A percentile compares a stretch with the other conserved stretches of the same genome.
phyloP scores from a whole-genome alignment of 2,329 filamentous ascomycete genomes.

The Ceratocystis ficicola region DNA sequence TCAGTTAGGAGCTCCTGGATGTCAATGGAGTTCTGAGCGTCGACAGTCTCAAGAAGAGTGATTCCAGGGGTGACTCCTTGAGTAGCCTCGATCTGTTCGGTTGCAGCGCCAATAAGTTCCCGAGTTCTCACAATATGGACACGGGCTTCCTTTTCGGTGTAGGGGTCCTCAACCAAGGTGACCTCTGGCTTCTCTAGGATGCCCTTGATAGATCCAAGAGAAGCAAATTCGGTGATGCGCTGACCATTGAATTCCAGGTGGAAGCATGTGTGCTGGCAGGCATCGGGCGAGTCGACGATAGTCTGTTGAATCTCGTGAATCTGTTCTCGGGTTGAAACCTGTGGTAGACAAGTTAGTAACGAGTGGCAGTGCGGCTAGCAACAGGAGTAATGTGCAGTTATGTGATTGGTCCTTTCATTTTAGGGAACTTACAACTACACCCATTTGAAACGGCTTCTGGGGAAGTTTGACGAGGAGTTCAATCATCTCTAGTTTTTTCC shows the following conservation, averaged over 20 bases:
- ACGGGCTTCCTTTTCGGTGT: constrained; percentile 95
- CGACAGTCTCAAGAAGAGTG: constrained; percentile 74
- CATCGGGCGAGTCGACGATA: constrained; percentile 82
- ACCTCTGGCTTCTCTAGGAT: constrained; percentile 68
- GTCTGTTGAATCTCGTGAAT: constrained; percentile 95
- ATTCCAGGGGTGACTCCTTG: constrained; percentile 75
- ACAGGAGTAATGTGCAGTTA: neutral
- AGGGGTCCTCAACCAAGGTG: constrained; percentile 79
- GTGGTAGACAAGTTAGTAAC: constrained; percentile 12
- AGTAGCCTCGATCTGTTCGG: constrained; percentile 73
- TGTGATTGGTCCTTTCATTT: neutral
- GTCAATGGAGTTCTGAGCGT: constrained; percentile 33
- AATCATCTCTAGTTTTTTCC: constrained; percentile 16
- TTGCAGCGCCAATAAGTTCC: constrained; percentile 85
- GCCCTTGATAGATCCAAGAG: constrained; percentile 76
- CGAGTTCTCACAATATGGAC: constrained; percentile 85
- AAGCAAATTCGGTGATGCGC: constrained; percentile 88
- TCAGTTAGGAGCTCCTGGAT: constrained; percentile 15
- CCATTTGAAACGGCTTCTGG: constrained; percentile 15
- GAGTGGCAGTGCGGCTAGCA: neutral
- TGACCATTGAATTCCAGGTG: constrained; percentile 84
- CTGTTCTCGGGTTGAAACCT: constrained; percentile 89
- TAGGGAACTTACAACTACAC: constrained; percentile 16
- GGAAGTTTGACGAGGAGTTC: constrained; percentile 21
- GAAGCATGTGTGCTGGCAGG: constrained; percentile 97